A percentile compares a stretch with the other conserved stretches of the same genome.
Evolutionary conservation across 1,284 basidiomycete genomes (phyloP).

Genomic region (Malassezia yamatoensis): DNA sequence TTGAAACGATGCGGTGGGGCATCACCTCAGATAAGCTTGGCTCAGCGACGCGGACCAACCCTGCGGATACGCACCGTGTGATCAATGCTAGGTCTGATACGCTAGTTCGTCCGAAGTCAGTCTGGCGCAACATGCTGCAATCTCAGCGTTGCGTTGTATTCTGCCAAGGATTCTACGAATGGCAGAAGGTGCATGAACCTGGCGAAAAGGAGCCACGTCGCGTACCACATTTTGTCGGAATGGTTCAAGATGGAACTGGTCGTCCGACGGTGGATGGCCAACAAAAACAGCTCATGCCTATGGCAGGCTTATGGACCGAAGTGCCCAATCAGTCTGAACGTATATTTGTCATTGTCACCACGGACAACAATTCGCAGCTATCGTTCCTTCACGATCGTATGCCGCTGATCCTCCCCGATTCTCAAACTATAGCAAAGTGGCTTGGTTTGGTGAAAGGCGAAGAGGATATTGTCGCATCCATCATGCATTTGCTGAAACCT

Average conservation of each 20-base stretch:
- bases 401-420: conserved; percentile 67
- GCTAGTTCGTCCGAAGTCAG: conserved; percentile 51
- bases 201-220: conserved; percentile 14
- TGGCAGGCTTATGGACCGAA: conserved; percentile 73
- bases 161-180: conserved; percentile 44
- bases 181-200: conserved; percentile 22
- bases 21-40: conserved; percentile 52
- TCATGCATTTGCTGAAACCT: conserved; percentile 61
- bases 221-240: conserved; percentile 65
- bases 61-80: conserved; percentile 52
- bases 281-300: conserved; percentile 60
- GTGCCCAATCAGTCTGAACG: conserved; percentile 52
- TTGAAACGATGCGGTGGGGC: conserved; percentile 14
- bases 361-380: conserved; percentile 50
- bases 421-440: conserved; percentile 62
- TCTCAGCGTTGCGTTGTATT: conserved; percentile 39
- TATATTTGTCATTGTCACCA: conserved; percentile 80
- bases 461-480: conserved; percentile 23
- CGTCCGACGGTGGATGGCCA: conserved; percentile 63
- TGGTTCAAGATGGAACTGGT: conserved; percentile 53
- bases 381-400: conserved; percentile 67
- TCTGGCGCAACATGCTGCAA: conserved; percentile 24
- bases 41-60: conserved; percentile 68
- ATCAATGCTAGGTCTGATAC: conserved; percentile 83
- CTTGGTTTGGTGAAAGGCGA: conserved; percentile 55